A percentile compares a stretch with the other conserved stretches of the same genome.
Evolutionary conservation across 805 yeast species (phyloP).

Genomic region (Suhomyces vadensis): DNA sequence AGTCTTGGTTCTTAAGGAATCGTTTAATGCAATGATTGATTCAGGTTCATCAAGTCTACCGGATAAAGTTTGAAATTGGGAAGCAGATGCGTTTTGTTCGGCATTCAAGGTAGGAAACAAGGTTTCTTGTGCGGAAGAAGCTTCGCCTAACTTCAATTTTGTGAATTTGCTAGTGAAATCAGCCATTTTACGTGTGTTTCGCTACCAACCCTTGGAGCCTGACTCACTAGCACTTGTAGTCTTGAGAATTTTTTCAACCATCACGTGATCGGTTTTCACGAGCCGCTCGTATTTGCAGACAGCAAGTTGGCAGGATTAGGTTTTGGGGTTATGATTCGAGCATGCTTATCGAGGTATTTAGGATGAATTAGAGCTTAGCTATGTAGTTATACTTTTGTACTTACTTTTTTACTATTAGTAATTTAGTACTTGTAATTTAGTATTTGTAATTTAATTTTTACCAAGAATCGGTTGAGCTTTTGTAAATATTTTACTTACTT

Average conservation of each 20-base stretch:
- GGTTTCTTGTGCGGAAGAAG: conserved; percentile 18
- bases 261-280: conserved; percentile 1
- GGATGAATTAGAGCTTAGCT: too few species aligned
- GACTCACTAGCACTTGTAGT: neutral
- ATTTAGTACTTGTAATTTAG: too few species aligned
- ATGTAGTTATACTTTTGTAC: too few species aligned
- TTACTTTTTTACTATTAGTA: too few species aligned
- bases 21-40: conserved; percentile 54
- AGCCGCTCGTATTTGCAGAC: neutral
- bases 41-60: conserved; percentile 53
- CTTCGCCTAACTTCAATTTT: conserved; percentile 32
- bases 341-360: too few species aligned
- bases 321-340: too few species aligned
- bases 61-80: conserved; percentile 82
- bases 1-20: conserved; percentile 64
- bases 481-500: too few species aligned
- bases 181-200: conserved; percentile 25
- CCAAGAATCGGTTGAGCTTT: too few species aligned
- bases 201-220: neutral
- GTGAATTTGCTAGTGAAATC: conserved; percentile 29
- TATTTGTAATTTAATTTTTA: too few species aligned
- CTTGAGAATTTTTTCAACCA: conserved; percentile 3
- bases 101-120: conserved; percentile 31
- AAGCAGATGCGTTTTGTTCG: conserved; percentile 66
- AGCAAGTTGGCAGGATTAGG: too few species aligned